Base-by-base conservation (phyloP, 192 early-diverging fungal species). In the Gamsiella multidivaricata region DNA sequence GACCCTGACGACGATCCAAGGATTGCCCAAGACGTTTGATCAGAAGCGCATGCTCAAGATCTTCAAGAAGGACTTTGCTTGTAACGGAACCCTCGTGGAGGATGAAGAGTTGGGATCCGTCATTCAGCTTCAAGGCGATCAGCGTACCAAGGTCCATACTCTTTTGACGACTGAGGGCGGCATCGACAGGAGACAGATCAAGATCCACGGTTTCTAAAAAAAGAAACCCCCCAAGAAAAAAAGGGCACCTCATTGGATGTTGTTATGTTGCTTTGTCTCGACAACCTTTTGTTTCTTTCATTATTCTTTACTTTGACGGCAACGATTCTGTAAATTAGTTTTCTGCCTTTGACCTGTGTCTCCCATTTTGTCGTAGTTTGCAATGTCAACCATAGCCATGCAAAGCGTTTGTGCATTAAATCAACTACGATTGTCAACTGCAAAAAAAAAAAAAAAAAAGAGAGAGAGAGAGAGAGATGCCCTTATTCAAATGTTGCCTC, bases 21-120 rank as follows among this genome's bases (percentile, higher is more conserved):
- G 97, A 34, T 88, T 99, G 31, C 90, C 94, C 53, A 82, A 82
- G 22, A 90, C 94, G 63, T 87, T 94, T 62, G 96, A 97, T 82
- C 86, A 90, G 68, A 97, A 97, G 87, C 88, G 88, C 58, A 84
- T 99, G 73, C 85, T 97, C 72, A 99, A 99, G 87, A 92, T 90
- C 54, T 95, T 99, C 79, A 99, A 97, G 86, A 96, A 96, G 86
- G 91, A 92, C 33, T 97, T 96, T 81, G 96, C 94, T 36, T 99
- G 97, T 88, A 96, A 95, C 84, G 97, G 97, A 42, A 95, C 88
- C n/a, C 84, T 99, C 37, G 90, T 97, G 36, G 84, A 94, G 69
- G 95, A 98, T 88, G 91, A 96, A 80, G 93, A 96, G 70, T 83
- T 90, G 61, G 97, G 96, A 28, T 85, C 94, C 59, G 91, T 96